Evolutionary conservation across 2,329 filamentous ascomycete species (phyloP), one percentile per base, ranked within the genome.

Genomic region (Calonectria fujianensis): DNA sequence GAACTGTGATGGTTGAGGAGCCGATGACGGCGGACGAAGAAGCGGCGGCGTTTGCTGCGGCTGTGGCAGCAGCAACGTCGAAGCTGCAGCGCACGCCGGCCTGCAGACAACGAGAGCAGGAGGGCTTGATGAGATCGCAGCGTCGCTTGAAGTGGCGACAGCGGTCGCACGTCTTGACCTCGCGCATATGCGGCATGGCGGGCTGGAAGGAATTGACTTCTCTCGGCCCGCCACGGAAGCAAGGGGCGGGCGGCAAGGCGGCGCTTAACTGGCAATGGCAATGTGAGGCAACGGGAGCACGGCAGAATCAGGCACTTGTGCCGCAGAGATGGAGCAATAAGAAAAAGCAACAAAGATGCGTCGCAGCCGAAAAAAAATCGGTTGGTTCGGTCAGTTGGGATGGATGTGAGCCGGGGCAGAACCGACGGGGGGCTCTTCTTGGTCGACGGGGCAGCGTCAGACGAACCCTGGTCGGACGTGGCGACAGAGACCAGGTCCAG

Each of bases 111-210:
- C 83, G 81, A 10, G 83, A 81, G 74, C 83, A 85, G 2, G 83
- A 80, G 13, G 83, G 83, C 75, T 83, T 84, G 51, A 83, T 71
- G 14, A 84, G 81, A 67, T 85, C 83, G 76, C 83, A 85, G 59
- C 83, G 80, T 54, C 83, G 82, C 75, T 85, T 85, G 76, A 84
- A 84, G 64, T 84, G 82, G 65, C 83, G 83, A 72, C 83, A 85
- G 66, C 83, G 82, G 69, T 83, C 82, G 77, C 83, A 85, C 41
- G 83, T 84, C 79, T 82, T 84, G 72, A 85, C 81, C 76, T 84
- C 83, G 63, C 83, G 82, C 79, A 82, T 81, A 72, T 80, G 82
- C 45, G 81, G 81, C 82, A 82, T 83, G 67, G 35, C 69, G 63
- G 69, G 69, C 52, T 70, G 70, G 45, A 57, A 52, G n/a, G 64